Evolutionary conservation across 805 yeast genomes (phyloP).

Genomic region (Yamadazyma sp.): DNA sequence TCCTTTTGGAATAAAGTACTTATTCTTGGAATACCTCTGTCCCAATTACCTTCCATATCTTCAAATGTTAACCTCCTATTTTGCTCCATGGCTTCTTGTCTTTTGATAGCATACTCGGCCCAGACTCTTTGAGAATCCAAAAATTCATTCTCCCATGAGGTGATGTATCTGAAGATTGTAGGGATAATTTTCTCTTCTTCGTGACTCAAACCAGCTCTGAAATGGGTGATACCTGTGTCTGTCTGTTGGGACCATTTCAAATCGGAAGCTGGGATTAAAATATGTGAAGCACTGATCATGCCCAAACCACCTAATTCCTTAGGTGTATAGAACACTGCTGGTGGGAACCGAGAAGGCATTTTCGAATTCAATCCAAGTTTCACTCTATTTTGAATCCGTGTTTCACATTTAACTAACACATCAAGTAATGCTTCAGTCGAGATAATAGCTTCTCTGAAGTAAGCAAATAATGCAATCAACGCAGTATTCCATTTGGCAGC

Average conservation of each 20-base stretch:
- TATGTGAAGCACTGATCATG: constrained; percentile 96
- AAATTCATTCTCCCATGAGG: constrained; percentile 97
- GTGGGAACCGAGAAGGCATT: constrained; percentile 98
- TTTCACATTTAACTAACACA: constrained; percentile 83
- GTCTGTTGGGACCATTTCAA: constrained; percentile 89
- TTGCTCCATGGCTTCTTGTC: constrained; percentile 82
- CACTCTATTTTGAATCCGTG: constrained; percentile 89
- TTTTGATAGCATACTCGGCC: constrained; percentile 92
- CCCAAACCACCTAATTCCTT: constrained; percentile 97
- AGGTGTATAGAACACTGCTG: constrained; percentile 97
- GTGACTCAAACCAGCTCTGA: constrained; percentile 89
- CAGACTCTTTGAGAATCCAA: constrained; percentile 93
- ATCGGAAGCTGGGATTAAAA: constrained; percentile 91
- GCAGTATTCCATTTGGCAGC: constrained; percentile 97
- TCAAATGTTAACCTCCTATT: constrained; percentile 86
- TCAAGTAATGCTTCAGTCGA: constrained; percentile 79
- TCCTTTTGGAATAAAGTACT: constrained; percentile 94
- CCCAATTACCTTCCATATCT: constrained; percentile 94
- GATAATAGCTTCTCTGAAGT: constrained; percentile 90
- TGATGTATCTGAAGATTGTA: constrained; percentile 86
- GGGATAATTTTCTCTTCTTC: constrained; percentile 83
- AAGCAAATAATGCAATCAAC: constrained; percentile 78
- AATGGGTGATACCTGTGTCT: constrained; percentile 91
- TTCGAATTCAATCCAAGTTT: constrained; percentile 94
- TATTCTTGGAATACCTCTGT: constrained; percentile 93